Evolutionary conservation across 148 eudicot species (phyloP).

Genomic region (Vaccinium myrtillus): DNA sequence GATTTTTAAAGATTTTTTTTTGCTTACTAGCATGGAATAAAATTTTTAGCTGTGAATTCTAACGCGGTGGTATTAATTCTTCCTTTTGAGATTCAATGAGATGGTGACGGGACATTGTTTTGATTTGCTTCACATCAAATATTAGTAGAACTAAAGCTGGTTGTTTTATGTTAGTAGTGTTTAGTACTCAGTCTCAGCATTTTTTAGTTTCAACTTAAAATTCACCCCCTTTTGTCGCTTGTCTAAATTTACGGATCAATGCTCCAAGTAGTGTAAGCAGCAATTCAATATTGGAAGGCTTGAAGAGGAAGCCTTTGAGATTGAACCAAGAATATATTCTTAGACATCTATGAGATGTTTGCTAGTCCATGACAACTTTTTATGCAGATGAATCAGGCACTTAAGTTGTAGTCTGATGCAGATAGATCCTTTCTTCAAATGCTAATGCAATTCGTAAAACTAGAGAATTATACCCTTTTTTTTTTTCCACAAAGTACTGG

Average conservation of each 20-base stretch:
- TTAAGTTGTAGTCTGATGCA: conserved; percentile 13
- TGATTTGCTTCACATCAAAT: background rate
- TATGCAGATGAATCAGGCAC: background rate
- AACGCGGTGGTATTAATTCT: background rate
- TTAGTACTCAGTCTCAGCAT: background rate
- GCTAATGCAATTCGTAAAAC: conserved; percentile 97
- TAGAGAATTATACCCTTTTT: conserved; percentile 21
- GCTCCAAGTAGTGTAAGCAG: background rate
- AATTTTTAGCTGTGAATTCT: background rate
- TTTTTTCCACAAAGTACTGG: background rate
- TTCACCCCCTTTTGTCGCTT: background rate
- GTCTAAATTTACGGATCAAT: background rate
- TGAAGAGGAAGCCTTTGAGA: background rate
- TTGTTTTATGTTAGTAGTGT: background rate
- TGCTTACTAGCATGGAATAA: background rate
- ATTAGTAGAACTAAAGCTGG: background rate
- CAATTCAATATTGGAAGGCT: background rate
- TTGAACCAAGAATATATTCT: background rate
- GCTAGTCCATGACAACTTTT: background rate
- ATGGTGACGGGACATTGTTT: background rate
- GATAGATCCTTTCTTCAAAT: conserved; percentile 42
- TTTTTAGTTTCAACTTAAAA: background rate
- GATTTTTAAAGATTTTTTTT: background rate
- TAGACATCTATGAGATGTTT: background rate
- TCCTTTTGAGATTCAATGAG: background rate